These are phyloP conservation scores for Geotrichum bryndzae DNA, from an alignment of 1,139 yeast species.

Conservation along the genomic window DNA sequence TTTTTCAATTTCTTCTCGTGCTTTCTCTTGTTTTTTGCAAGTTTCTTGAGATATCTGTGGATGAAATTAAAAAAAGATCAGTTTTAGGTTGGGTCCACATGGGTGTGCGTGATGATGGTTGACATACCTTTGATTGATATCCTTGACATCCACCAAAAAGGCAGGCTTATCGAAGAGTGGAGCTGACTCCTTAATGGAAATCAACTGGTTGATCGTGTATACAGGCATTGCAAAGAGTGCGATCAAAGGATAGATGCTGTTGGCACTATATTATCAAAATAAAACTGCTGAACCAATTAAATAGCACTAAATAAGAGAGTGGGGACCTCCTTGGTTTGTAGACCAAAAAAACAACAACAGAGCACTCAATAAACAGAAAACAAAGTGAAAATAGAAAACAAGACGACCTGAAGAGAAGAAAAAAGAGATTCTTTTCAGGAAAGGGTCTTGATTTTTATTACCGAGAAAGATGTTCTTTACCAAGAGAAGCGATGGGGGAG, in stretches of 20 bases:
- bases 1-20: not conserved
- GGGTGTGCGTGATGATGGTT: not conserved
- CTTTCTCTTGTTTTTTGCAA: not conserved
- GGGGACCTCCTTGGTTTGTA: not conserved
- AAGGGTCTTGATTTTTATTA: not conserved
- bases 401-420: not conserved
- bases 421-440: not conserved
- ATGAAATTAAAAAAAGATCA: not conserved
- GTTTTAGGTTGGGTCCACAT: not conserved
- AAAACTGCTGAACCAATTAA: not conserved
- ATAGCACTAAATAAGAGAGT: not conserved
- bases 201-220: constrained; percentile 10
- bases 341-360: not conserved
- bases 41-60: not conserved
- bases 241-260: not conserved
- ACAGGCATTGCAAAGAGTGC: constrained; percentile 8
- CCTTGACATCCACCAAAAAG: constrained; percentile 8
- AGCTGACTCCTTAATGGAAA: constrained; percentile 1
- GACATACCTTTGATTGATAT: constrained; percentile 10
- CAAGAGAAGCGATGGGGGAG: not conserved
- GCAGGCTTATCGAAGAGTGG: not conserved
- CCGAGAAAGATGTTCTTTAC: not conserved
- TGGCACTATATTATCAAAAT: not conserved
- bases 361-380: not conserved
- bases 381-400: not conserved